Conservation (phyloP, 169 alveolate genomes). For the Plasmodium coatneyi region DNA sequence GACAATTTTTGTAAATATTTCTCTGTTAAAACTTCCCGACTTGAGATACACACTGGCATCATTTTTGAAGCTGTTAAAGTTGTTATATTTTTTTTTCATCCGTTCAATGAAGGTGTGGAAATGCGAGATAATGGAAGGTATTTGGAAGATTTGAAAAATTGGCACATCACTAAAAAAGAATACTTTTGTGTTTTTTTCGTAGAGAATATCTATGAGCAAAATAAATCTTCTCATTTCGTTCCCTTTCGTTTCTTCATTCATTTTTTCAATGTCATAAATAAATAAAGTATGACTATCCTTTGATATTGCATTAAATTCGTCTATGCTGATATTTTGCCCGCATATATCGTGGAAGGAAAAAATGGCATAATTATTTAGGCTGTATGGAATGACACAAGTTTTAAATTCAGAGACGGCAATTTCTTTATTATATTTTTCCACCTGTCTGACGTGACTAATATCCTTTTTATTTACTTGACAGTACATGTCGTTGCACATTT, state of each 20-base stretch:
- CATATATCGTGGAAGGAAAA: conserved; percentile 67
- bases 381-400: conserved; percentile 44
- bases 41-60: not conserved
- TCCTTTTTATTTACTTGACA: conserved; percentile 18
- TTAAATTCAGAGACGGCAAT: conserved; percentile 32
- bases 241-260: conserved; percentile 73
- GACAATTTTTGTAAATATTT: conserved; percentile 9
- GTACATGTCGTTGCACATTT: conserved; percentile 26
- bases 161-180: conserved; percentile 64
- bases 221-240: conserved; percentile 68
- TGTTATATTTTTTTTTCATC: conserved; percentile 22
- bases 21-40: conserved; percentile 11
- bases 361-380: conserved; percentile 21
- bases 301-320: conserved; percentile 68
- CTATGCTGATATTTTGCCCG: conserved; percentile 60
- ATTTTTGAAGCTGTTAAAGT: conserved; percentile 21
- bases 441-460: conserved; percentile 15
- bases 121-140: conserved; percentile 33
- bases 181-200: conserved; percentile 72
- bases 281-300: conserved; percentile 28
- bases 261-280: conserved; percentile 60
- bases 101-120: conserved; percentile 23
- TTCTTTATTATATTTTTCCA: conserved; percentile 22
- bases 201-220: conserved; percentile 58
- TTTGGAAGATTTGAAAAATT: conserved; percentile 63